Percentiles rank a stretch among this genome's conserved stretches.
These are phyloP conservation scores for Chimonanthus praecox DNA, from an alignment of 164 flowering plant genomes.

Conservation along the genomic window DNA sequence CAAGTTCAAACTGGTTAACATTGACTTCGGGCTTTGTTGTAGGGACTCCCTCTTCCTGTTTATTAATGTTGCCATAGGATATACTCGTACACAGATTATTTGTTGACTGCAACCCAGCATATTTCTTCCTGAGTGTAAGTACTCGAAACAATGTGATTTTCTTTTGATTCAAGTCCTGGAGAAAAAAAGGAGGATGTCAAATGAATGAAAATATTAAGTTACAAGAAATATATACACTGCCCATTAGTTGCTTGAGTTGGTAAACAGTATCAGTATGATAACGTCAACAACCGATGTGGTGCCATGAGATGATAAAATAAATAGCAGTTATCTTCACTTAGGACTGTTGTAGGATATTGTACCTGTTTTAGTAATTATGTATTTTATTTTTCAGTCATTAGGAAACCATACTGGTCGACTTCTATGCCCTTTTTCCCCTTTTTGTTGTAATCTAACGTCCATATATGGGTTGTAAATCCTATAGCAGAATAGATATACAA, in stretches of 20 bases:
- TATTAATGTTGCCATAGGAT: slow-evolving; percentile 2
- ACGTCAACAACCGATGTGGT: too few relatives aligned
- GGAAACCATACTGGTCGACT: too few relatives aligned
- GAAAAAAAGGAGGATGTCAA: slow-evolving; percentile 5
- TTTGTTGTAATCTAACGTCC: too few relatives aligned
- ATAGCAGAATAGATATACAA: too few relatives aligned
- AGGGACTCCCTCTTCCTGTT: background rate
- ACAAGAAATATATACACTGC: background rate
- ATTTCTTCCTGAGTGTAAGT: slow-evolving; percentile 1
- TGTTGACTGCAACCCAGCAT: slow-evolving; percentile 3
- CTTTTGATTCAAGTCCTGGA: slow-evolving; percentile 11
- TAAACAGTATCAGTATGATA: too few relatives aligned
- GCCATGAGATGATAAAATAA: too few relatives aligned
- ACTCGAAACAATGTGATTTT: slow-evolving; percentile 1
- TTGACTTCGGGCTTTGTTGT: slow-evolving; percentile 3
- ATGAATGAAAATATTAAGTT: background rate
- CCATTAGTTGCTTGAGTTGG: background rate
- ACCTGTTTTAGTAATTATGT: too few relatives aligned
- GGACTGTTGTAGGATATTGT: too few relatives aligned
- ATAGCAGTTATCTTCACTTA: too few relatives aligned
- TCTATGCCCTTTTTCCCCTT: too few relatives aligned
- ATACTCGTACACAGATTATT: background rate
- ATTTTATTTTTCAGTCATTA: too few relatives aligned
- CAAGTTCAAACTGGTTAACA: slow-evolving; percentile 19
- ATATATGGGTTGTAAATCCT: too few relatives aligned